Evolutionary conservation across 352 stramenopile species (phyloP).

Genomic region (Pythium sukuiense): DNA sequence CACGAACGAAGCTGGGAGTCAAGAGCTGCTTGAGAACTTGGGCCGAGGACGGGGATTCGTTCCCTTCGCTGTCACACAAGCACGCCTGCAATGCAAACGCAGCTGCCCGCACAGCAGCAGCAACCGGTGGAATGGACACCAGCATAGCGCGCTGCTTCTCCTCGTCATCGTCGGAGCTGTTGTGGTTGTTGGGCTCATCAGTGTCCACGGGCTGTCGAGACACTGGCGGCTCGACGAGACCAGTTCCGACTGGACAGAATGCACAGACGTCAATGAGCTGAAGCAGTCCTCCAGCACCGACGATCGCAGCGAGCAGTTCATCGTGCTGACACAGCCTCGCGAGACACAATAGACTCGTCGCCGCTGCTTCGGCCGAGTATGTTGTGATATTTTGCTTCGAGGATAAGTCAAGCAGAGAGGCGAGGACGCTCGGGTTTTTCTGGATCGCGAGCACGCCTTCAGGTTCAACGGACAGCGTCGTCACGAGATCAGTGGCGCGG

Average conservation of each 20-base stretch:
- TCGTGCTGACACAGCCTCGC: constrained; percentile 61
- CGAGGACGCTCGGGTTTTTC: constrained; percentile 61
- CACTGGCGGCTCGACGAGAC: constrained; percentile 21
- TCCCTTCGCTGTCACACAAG: constrained; percentile 46
- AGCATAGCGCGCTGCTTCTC: constrained; percentile 30
- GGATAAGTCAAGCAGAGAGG: constrained; percentile 56
- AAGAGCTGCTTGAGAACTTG: constrained; percentile 78
- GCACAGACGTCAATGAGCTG: constrained; percentile 63
- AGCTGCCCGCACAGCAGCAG: constrained; percentile 53
- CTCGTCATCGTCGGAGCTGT: constrained; percentile 24
- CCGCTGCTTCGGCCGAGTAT: constrained; percentile 58
- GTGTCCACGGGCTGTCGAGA: constrained; percentile 12
- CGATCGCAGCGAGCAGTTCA: constrained; percentile 49
- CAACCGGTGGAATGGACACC: constrained; percentile 34
- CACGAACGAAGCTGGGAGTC: constrained; percentile 75
- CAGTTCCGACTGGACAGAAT: constrained; percentile 62
- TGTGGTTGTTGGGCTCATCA: constrained; percentile 30
- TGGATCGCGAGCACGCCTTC: constrained; percentile 48
- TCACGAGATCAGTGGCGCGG: constrained; percentile 67
- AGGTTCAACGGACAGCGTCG: constrained; percentile 40
- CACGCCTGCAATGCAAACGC: constrained; percentile 60
- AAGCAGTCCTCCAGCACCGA: constrained; percentile 66
- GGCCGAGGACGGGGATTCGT: constrained; percentile 27
- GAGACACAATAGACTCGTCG: constrained; percentile 62
- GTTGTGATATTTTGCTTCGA: constrained; percentile 58